Percentiles rank a stretch among this genome's conserved stretches.
Evolutionary conservation across 495 filamentous ascomycete species (phyloP).

Genomic region (Parathielavia hyrcaniae): DNA sequence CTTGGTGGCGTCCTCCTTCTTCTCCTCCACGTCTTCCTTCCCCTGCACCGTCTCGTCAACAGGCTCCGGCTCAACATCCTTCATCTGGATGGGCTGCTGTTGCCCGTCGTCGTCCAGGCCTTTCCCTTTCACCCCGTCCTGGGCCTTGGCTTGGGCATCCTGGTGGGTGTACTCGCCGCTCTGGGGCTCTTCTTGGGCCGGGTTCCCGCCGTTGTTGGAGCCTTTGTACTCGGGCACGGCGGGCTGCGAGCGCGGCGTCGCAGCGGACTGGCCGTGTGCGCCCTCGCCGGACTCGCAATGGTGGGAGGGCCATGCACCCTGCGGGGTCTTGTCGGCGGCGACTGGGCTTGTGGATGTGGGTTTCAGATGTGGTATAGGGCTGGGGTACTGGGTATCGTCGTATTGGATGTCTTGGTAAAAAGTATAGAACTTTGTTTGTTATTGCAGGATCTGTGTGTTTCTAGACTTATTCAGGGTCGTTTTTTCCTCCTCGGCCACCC

Average conservation of each 20-base stretch:
- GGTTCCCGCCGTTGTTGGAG: not conserved
- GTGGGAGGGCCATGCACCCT: slow-evolving; percentile 22
- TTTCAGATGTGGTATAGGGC: not conserved
- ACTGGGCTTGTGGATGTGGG: slow-evolving; percentile 5
- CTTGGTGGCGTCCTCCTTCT: slow-evolving; percentile 1
- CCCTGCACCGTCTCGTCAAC: slow-evolving; percentile 43
- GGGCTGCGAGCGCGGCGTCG: slow-evolving; percentile 14
- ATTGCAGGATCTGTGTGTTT: slow-evolving; percentile 1
- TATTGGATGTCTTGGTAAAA: slow-evolving; percentile 1
- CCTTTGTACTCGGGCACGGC: slow-evolving; percentile 7
- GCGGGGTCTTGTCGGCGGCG: slow-evolving; percentile 27
- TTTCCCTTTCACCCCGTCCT: slow-evolving; percentile 7
- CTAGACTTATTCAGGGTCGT: not conserved
- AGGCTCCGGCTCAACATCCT: slow-evolving; percentile 17
- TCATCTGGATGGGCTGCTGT: slow-evolving; percentile 9
- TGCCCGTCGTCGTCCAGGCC: slow-evolving; percentile 9
- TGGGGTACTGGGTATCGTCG: not conserved
- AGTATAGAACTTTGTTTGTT: not conserved
- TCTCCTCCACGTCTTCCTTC: slow-evolving; percentile 6
- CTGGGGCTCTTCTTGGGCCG: not conserved
- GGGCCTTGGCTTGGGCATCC: not conserved
- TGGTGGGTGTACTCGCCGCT: slow-evolving; percentile 26
- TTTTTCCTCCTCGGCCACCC: not conserved
- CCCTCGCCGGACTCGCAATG: slow-evolving; percentile 15
- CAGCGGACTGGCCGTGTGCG: slow-evolving; percentile 10